Percentiles rank a stretch among this genome's conserved stretches.
Evolutionary conservation across 75 land plant species (phyloP).

Genomic region (Selaginella tamariscina): DNA sequence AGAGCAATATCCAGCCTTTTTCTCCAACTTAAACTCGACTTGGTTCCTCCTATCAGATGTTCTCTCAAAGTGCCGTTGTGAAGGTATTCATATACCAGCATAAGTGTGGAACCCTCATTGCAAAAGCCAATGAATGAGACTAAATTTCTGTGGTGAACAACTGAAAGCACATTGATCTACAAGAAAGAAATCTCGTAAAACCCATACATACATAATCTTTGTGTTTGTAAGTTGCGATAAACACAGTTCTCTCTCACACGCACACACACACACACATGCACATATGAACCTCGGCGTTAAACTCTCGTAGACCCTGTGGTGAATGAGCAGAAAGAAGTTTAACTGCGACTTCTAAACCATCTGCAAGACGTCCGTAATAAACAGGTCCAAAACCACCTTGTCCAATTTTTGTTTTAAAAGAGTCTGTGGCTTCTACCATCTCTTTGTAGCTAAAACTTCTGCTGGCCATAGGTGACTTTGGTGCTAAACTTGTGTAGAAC

Average conservation of each 20-base stretch:
- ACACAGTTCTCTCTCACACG: background rate
- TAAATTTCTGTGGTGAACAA: conserved; percentile 16
- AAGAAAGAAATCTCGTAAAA: too few relatives aligned
- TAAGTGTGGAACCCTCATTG: conserved; percentile 5
- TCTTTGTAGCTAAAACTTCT: background rate
- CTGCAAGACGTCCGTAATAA: background rate
- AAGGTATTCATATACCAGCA: conserved; percentile 18
- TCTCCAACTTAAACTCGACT: conserved; percentile 1
- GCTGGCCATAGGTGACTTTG: background rate
- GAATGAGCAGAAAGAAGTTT: background rate
- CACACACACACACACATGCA: too few relatives aligned
- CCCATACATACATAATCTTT: background rate
- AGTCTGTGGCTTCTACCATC: background rate
- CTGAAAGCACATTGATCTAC: conserved; percentile 14
- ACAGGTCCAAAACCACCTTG: background rate
- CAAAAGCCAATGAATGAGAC: conserved; percentile 18
- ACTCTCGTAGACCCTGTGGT: background rate
- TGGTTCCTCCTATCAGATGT: conserved; percentile 10
- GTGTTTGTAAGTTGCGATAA: too few relatives aligned
- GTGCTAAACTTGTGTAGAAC: background rate
- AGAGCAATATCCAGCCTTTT: conserved; percentile 14
- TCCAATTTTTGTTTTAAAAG: background rate
- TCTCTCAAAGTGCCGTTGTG: conserved; percentile 9
- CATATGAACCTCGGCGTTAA: background rate
- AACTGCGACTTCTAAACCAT: background rate